phyloP scores from a whole-genome alignment of 2,329 filamentous ascomycete species.

The Chaetoscypha palmicola region DNA sequence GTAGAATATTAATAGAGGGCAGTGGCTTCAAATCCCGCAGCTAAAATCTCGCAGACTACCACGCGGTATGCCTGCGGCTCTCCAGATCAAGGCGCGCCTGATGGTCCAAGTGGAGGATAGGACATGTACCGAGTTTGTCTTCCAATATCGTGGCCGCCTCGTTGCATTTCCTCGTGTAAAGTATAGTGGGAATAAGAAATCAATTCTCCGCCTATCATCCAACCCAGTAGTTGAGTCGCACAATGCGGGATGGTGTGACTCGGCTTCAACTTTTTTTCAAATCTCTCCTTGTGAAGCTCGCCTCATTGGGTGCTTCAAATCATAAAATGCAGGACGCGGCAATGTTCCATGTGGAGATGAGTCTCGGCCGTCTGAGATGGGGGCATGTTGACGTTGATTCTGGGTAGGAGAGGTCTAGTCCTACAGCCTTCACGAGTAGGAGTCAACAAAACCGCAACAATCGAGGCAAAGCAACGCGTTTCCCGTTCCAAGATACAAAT shows the following conservation, averaged over 20 bases:
- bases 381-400: too few relatives aligned
- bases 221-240: constrained; percentile 12
- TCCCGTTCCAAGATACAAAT: too few relatives aligned
- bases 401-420: too few relatives aligned
- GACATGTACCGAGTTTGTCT: neutral
- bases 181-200: neutral
- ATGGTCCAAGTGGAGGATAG: constrained; percentile 6
- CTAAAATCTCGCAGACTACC: too few relatives aligned
- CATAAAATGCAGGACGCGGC: neutral
- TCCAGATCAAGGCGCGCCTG: constrained; percentile 11
- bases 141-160: constrained; percentile 8
- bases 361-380: neutral
- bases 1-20: too few relatives aligned
- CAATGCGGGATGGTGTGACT: constrained; percentile 7
- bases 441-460: too few relatives aligned
- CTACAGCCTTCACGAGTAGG: too few relatives aligned
- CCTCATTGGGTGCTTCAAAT: neutral
- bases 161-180: constrained; percentile 9
- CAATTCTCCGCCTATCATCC: constrained; percentile 16
- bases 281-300: neutral
- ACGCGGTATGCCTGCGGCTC: constrained; percentile 21
- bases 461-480: too few relatives aligned
- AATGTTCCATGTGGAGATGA: constrained; percentile 1
- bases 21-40: neutral
- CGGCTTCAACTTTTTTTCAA: neutral